phyloP scores from a whole-genome alignment of 148 eudicot species.

The Linanthus parryae region DNA sequence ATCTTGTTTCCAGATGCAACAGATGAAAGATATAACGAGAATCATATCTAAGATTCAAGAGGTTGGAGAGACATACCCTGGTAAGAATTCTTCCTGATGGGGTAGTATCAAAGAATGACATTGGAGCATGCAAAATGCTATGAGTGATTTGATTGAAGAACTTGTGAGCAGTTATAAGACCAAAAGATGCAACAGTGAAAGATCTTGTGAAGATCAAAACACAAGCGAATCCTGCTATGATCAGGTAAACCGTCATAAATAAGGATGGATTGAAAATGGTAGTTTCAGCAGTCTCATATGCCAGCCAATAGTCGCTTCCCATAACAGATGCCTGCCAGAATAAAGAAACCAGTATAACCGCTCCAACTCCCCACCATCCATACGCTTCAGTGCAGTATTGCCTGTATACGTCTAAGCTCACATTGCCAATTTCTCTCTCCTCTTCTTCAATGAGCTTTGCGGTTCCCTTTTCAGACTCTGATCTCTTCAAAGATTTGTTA shows the following conservation, averaged over 20 bases:
- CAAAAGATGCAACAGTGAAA: slow-evolving; percentile 26
- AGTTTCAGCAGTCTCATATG: slow-evolving; percentile 44
- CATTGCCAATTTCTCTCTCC: slow-evolving; percentile 53
- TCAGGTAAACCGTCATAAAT: slow-evolving; percentile 34
- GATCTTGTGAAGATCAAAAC: slow-evolving; percentile 26
- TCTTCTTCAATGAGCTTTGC: slow-evolving; percentile 64
- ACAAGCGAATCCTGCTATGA: slow-evolving; percentile 27
- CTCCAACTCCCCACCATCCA: slow-evolving; percentile 60
- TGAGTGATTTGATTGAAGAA: slow-evolving; percentile 41
- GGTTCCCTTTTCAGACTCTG: slow-evolving; percentile 25
- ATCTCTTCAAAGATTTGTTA: slow-evolving; percentile 13
- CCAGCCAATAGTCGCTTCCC: slow-evolving; percentile 55
- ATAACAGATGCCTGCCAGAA: slow-evolving; percentile 36
- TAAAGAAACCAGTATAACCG: slow-evolving; percentile 29
- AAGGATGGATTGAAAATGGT: slow-evolving; percentile 27
- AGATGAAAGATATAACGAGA: no score
- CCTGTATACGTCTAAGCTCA: slow-evolving; percentile 34
- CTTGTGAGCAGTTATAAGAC: slow-evolving; percentile 49
- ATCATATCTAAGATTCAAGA: no score
- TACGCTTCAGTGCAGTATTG: slow-evolving; percentile 50
- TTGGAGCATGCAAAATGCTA: slow-evolving; percentile 60
- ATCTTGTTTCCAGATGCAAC: no score
- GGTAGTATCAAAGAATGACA: slow-evolving; percentile 71
- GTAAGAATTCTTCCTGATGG: slow-evolving; percentile 63
- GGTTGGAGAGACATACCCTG: slow-evolving; percentile 35